phyloP scores from a whole-genome alignment of 2,329 filamentous ascomycete genomes.

The Claviceps digitariae region DNA sequence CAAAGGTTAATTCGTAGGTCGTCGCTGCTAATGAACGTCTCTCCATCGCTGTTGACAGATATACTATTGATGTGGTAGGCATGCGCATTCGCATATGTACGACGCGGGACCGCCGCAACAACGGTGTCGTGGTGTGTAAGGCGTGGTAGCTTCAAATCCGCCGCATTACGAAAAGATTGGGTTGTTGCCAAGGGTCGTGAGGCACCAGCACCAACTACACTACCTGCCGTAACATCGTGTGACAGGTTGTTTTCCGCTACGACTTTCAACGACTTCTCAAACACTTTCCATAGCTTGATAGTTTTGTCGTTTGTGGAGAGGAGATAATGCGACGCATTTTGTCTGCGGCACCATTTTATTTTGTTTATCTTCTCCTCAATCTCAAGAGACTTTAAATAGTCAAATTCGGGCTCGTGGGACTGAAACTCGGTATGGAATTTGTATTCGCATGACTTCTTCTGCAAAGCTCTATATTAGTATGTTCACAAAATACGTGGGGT shows the following conservation, averaged over 20 bases:
- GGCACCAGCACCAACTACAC: slow-evolving; percentile 58
- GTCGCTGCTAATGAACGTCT: slow-evolving; percentile 98
- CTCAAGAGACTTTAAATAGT: slow-evolving; percentile 97
- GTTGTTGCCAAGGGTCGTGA: slow-evolving; percentile 55
- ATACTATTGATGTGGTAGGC: slow-evolving; percentile 99
- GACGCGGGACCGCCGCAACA: slow-evolving; percentile 85
- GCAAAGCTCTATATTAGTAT: slow-evolving; percentile 5
- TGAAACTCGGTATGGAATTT: slow-evolving; percentile 99
- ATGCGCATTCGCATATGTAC: slow-evolving; percentile 96
- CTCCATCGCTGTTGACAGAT: slow-evolving; percentile 98
- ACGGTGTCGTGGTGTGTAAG: slow-evolving; percentile 98
- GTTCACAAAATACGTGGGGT: not conserved
- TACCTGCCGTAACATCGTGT: slow-evolving; percentile 74
- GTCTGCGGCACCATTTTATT: slow-evolving; percentile 98
- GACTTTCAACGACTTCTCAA: slow-evolving; percentile 97
- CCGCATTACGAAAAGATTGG: slow-evolving; percentile 63
- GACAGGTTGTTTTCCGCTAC: slow-evolving; percentile 98
- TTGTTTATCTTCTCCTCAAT: slow-evolving; percentile 99
- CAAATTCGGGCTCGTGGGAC: slow-evolving; percentile 98
- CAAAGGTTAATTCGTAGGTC: slow-evolving; percentile 95
- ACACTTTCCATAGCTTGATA: slow-evolving; percentile 99
- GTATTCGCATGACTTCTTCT: slow-evolving; percentile 99
- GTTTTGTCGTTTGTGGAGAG: slow-evolving; percentile 99
- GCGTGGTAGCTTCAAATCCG: slow-evolving; percentile 82
- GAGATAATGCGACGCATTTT: slow-evolving; percentile 96